Base-by-base conservation (phyloP, 768 basidiomycete genomes). In the Pilatotrama ljubarskyi region DNA sequence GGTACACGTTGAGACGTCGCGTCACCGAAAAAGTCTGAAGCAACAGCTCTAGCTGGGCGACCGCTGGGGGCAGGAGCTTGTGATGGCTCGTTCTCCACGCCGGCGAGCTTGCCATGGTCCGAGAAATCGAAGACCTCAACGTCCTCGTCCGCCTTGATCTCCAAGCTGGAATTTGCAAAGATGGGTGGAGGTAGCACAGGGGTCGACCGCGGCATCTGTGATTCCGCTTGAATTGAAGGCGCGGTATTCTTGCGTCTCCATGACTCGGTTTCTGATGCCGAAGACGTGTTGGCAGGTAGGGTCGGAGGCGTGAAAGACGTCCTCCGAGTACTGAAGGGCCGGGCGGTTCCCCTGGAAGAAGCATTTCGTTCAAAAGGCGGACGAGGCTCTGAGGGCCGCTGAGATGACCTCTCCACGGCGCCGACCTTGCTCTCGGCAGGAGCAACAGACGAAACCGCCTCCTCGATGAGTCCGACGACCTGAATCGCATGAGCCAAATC, bases 121-220 rank as follows among this genome's bases (percentile, higher is more conserved):
- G 82, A 82, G 64, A 91, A 93, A 67, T 93, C 90, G 7, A 93
- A 82, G n/a, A 89, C 82, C 66, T 92, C 90, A 3, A 92, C 78
- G 55, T 85, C 81, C 65, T 87, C 88, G 20, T 80, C 83, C 4
- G 78, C 71, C 54, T 74, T 72, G 41, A 78, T 72, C 17, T 75
- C 74, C n/a, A 88, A 61, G 17, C 71, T 71, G n/a, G 71, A 59
- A 42, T 72, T 76, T 25, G 73, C 70, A 10, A 80, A 66, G 29
- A 73, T 38, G 15, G 72, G 67, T 2, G 71, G 62, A 14, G 69
- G 60, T 17, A 48, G 64, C 35, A 71, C 29, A 15, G 72, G 66
- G 13, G 69, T 60, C 17, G 65, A 58, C 15, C 69, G 58, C 26
- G 65, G 64, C 26, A 65, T 55, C 9, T 56, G 41, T 8, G 53